phyloP scores from a whole-genome alignment of 106 monocot genomes.

The Acanthochlamys bracteata region DNA sequence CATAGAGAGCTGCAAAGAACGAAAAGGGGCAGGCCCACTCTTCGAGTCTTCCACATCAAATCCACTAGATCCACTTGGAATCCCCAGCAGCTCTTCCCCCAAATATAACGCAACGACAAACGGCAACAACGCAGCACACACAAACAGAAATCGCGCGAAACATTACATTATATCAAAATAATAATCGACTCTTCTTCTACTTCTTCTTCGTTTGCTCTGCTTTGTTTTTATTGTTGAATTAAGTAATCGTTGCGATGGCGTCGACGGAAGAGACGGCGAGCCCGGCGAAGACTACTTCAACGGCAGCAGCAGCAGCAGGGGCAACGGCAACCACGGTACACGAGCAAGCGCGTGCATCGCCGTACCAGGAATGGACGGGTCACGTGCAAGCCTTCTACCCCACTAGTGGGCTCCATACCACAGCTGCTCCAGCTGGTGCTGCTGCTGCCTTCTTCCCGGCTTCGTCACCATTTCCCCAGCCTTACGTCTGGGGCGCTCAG shows the following conservation, averaged over 20 bases:
- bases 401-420: background rate
- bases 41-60: no score
- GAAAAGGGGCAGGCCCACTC: no score
- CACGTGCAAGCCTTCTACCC: background rate
- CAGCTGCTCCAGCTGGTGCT: background rate
- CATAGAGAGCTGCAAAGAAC: no score
- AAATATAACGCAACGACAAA: no score
- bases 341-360: background rate
- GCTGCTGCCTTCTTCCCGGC: background rate
- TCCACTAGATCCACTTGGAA: no score
- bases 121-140: no score
- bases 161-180: no score
- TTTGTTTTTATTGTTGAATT: no score
- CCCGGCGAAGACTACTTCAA: background rate
- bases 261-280: background rate
- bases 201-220: no score
- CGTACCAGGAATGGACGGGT: background rate
- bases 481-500: constrained; percentile 5
- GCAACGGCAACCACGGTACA: background rate
- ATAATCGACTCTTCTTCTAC: no score
- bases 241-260: background rate
- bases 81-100: no score
- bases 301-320: background rate
- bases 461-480: background rate
- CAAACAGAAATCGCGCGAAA: no score